A percentile compares a stretch with the other conserved stretches of the same genome.
phyloP scores from a whole-genome alignment of 2,329 filamentous ascomycete genomes.

The Calonectria pseudoreteaudii region DNA sequence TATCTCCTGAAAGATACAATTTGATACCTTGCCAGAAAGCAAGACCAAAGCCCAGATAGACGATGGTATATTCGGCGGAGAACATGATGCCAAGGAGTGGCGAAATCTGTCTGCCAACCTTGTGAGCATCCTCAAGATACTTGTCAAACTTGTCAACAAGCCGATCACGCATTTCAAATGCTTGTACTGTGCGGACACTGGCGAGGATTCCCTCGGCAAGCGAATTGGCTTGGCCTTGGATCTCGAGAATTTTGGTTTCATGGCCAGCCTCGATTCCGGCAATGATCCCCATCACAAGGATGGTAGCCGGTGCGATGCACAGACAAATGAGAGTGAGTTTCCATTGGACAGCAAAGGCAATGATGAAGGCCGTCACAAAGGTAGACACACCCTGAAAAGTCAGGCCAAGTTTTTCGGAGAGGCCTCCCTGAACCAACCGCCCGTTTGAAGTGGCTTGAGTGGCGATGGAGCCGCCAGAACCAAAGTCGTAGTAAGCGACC shows the following conservation, averaged over 20 bases:
- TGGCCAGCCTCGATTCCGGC: conserved; percentile 46
- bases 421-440: conserved; percentile 55
- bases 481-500: conserved; percentile 61
- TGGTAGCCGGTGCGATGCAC: conserved; percentile 47
- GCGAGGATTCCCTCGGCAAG: conserved; percentile 52
- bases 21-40: conserved; percentile 59
- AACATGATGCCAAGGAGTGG: conserved; percentile 53
- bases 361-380: conserved; percentile 53
- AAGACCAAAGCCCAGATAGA: conserved; percentile 56
- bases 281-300: conserved; percentile 48
- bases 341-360: conserved; percentile 56
- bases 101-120: conserved; percentile 52
- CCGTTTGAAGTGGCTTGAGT: conserved; percentile 54
- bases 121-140: conserved; percentile 51
- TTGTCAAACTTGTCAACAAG: conserved; percentile 54
- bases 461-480: conserved; percentile 55
- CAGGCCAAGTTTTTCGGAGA: conserved; percentile 54
- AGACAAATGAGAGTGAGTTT: conserved; percentile 57
- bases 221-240: conserved; percentile 48
- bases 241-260: conserved; percentile 49
- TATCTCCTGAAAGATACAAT: conserved; percentile 52
- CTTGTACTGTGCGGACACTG: conserved; percentile 55
- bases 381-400: conserved; percentile 53
- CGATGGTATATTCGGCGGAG: conserved; percentile 53
- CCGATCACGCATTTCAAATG: conserved; percentile 54